These are phyloP conservation scores for Meyerozyma athensensis DNA, from an alignment of 1,139 yeast genomes.

Conservation along the genomic window DNA sequence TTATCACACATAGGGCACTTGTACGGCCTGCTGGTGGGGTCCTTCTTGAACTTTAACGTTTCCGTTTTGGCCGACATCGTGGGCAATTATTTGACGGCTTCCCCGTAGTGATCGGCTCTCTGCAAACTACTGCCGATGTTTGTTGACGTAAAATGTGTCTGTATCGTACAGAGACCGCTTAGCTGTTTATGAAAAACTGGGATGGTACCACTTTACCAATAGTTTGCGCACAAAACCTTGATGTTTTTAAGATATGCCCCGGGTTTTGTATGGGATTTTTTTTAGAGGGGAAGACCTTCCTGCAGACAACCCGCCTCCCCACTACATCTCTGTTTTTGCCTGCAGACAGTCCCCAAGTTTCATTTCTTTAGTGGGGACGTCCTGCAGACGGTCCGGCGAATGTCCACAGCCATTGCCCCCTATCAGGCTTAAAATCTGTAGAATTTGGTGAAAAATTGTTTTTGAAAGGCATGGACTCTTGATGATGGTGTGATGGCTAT, in stretches of 20 bases:
- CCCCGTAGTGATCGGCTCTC: conserved; percentile 3
- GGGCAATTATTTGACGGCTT: neutral
- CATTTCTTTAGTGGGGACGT: neutral
- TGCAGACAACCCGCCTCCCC: neutral
- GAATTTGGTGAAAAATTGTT: no score
- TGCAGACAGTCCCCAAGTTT: neutral
- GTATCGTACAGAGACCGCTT: no score
- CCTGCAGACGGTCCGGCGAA: conserved; percentile 1
- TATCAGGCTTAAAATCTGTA: no score
- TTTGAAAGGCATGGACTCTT: no score
- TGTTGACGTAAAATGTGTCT: no score
- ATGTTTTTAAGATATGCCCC: neutral
- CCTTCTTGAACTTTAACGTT: conserved; percentile 13
- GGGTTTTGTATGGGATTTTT: neutral
- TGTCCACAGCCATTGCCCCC: no score
- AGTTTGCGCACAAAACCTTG: neutral
- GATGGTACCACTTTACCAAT: no score
- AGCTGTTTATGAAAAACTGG: no score
- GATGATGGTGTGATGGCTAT: no score
- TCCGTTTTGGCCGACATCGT: conserved; percentile 3
- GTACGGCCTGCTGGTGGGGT: conserved; percentile 39
- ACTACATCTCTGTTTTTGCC: neutral
- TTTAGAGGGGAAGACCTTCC: conserved; percentile 4
- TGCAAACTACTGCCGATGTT: no score
- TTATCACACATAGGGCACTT: conserved; percentile 57